Evolutionary conservation across 2,329 filamentous ascomycete species (phyloP).

Genomic region (Biscogniauxia marginata): DNA sequence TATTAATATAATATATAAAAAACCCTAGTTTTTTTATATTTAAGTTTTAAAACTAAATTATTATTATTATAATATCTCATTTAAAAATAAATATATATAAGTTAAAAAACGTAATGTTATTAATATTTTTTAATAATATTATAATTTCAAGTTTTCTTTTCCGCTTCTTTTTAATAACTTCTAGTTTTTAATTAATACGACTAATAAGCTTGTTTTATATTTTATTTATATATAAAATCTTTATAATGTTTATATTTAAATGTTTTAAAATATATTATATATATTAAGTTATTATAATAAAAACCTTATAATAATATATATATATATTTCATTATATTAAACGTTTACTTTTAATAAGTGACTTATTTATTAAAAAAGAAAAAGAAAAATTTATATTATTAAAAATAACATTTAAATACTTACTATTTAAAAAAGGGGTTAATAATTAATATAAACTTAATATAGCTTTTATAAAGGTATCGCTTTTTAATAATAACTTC

Average conservation of each 20-base stretch:
- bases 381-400: neutral
- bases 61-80: constrained; percentile 1
- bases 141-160: neutral
- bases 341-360: neutral
- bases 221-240: neutral
- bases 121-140: too few species aligned
- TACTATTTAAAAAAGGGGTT: neutral
- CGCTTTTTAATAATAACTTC: neutral
- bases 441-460: neutral
- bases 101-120: too few species aligned
- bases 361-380: neutral
- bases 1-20: neutral
- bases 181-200: neutral
- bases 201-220: neutral
- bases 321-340: neutral
- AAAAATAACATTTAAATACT: neutral
- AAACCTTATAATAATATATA: neutral
- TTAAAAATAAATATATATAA: neutral
- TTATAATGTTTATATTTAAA: neutral
- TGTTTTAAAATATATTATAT: neutral
- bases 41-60: constrained; percentile 2
- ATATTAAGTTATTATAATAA: neutral
- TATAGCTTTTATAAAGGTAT: neutral
- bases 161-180: neutral
- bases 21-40: neutral